Conservation (phyloP, 1,139 yeast genomes). For the Debaryomyces robertsiae region DNA sequence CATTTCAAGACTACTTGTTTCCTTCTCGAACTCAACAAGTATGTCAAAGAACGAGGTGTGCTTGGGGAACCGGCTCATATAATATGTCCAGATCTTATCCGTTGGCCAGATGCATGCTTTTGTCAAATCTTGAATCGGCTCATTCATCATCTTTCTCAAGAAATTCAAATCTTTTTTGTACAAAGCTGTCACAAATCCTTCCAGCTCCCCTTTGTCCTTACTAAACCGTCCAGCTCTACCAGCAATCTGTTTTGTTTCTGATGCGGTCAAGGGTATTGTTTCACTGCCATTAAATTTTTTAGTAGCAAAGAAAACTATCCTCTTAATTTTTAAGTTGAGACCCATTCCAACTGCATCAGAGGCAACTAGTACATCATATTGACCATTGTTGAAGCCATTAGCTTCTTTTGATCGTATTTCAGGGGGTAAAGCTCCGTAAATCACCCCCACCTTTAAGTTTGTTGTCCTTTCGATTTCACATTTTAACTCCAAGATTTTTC, state of each 20-base stretch:
- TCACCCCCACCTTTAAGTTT: conserved; percentile 74
- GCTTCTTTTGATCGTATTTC: conserved; percentile 92
- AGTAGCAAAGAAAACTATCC: conserved; percentile 73
- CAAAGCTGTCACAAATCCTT: conserved; percentile 66
- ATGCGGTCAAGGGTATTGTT: conserved; percentile 51
- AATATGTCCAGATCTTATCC: conserved; percentile 59
- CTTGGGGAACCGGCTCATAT: conserved; percentile 56
- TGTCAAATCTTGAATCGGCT: conserved; percentile 47
- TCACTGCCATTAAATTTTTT: conserved; percentile 71
- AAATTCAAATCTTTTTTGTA: conserved; percentile 42
- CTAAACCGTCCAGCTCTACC: conserved; percentile 92
- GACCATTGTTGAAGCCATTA: conserved; percentile 68
- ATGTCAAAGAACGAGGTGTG: conserved; percentile 48
- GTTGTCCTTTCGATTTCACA: conserved; percentile 65
- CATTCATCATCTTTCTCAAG: conserved; percentile 47
- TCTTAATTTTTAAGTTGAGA: conserved; percentile 74
- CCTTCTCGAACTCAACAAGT: conserved; percentile 49
- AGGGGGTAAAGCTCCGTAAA: conserved; percentile 95
- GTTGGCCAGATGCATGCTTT: conserved; percentile 76
- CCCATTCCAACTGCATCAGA: conserved; percentile 99
- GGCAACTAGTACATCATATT: conserved; percentile 80
- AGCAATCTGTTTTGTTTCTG: conserved; percentile 87
- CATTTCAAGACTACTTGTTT: conserved; percentile 27
- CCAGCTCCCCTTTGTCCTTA: conserved; percentile 38
- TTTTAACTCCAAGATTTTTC: conserved; percentile 65